A percentile compares a stretch with the other conserved stretches of the same genome.
Evolutionary conservation across 2,329 filamentous ascomycete genomes (phyloP).

Genomic region (Mariannaea elegans): DNA sequence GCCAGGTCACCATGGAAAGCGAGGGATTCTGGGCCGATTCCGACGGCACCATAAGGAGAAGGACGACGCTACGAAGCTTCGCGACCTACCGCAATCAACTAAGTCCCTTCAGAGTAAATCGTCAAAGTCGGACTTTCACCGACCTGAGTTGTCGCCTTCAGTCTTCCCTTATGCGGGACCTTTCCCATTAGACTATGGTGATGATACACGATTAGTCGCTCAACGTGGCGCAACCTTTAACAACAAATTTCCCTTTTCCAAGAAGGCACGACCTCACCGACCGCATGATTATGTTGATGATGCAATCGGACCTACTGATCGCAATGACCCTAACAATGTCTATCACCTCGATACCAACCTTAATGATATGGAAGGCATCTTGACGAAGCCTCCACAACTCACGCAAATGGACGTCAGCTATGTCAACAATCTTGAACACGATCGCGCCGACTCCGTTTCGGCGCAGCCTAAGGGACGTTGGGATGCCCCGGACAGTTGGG

Average conservation of each 20-base stretch:
- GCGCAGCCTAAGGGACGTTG: slow-evolving; percentile 68
- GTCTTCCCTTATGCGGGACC: slow-evolving; percentile 45
- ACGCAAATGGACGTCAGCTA: slow-evolving; percentile 73
- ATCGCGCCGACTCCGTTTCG: slow-evolving; percentile 49
- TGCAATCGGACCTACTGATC: slow-evolving; percentile 68
- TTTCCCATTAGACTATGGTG: slow-evolving; percentile 39
- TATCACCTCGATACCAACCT: slow-evolving; percentile 90
- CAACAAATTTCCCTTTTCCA: slow-evolving; percentile 70
- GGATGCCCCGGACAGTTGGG: slow-evolving; percentile 98
- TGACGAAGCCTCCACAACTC: slow-evolving; percentile 74
- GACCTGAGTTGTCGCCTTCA: slow-evolving; percentile 50
- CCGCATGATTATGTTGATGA: slow-evolving; percentile 64
- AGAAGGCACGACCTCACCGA: slow-evolving; percentile 60
- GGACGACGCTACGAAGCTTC: slow-evolving; percentile 50
- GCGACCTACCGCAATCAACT: slow-evolving; percentile 61
- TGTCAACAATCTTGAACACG: slow-evolving; percentile 55
- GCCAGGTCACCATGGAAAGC: slow-evolving; percentile 62
- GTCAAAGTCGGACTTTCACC: slow-evolving; percentile 57
- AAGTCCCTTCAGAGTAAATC: slow-evolving; percentile 62
- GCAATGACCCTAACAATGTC: slow-evolving; percentile 66
- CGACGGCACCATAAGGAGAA: slow-evolving; percentile 65
- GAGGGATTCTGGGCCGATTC: slow-evolving; percentile 60
- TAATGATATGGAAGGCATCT: slow-evolving; percentile 89
- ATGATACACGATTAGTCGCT: slow-evolving; percentile 41
- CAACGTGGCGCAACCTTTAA: slow-evolving; percentile 63